Conservation (phyloP, 1,284 basidiomycete genomes). For the Trichosporon ovoides region DNA sequence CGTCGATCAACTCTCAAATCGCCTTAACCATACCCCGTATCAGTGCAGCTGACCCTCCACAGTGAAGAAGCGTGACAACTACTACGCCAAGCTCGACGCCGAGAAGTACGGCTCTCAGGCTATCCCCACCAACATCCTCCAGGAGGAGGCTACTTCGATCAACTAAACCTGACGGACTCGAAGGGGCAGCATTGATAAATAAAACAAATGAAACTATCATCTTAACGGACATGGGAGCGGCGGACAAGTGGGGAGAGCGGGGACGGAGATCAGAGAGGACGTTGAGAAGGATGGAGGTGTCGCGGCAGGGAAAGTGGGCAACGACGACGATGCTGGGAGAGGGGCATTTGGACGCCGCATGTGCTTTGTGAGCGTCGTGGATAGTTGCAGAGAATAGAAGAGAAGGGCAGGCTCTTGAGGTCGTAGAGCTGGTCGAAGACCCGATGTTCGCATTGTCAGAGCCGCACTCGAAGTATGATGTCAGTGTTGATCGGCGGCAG, state of each 20-base stretch:
- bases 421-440: no score
- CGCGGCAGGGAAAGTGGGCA: no score
- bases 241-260: no score
- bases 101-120: constrained; percentile 9
- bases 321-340: no score
- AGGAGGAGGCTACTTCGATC: background rate
- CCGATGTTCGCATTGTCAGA: no score
- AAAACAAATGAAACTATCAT: constrained; percentile 4
- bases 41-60: constrained; percentile 10
- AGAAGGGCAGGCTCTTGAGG: no score
- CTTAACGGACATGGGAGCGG: background rate
- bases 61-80: constrained; percentile 24
- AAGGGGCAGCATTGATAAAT: background rate
- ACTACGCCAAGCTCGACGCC: constrained; percentile 23
- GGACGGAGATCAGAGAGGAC: no score
- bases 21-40: background rate
- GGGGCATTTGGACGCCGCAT: no score
- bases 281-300: no score
- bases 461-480: background rate
- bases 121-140: constrained; percentile 5
- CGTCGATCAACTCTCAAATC: background rate
- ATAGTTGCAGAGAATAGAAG: background rate
- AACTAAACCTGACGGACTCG: background rate
- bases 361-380: no score
- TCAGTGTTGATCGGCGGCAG: no score